Evolutionary conservation across 495 filamentous ascomycete genomes (phyloP), one percentile per base, ranked within the genome.

Genomic region (Aspergillus baeticus): DNA sequence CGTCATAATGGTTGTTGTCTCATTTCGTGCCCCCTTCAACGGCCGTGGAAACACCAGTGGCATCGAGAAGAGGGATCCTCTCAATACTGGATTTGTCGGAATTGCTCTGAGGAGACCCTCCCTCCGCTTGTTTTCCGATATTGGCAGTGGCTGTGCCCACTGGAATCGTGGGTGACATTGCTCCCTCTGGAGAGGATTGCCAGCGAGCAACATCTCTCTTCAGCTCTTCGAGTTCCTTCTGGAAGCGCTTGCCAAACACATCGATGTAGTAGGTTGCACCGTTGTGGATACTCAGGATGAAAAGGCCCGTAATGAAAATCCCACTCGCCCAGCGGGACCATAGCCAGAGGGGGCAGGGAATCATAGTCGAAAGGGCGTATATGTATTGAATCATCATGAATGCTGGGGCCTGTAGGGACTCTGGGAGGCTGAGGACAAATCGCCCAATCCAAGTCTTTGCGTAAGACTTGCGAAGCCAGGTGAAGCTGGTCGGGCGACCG

Each of bases 191-290:
- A 14, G 71, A 76, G 23, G 69, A 70, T 69, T 96, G 91, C 92
- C 91, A 96, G 65, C 90, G 92, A 8, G 85, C 86, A 29, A 97
- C 91, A 69, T 98, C 94, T 54, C 81, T 83, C 75, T 88, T 92
- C 71, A 98, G 81, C 31, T 87, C 82, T 69, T 98, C 95, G 18
- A 98, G 78, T 72, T 98, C 95, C 67, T 92, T 95, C 77, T 98
- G 90, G 77, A 98, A 98, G 5, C 92, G 84, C 66, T 88, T 96
- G 53, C 94, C 94, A 61, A 96, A 98, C 13, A 96, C 87, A 61
- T 98, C 94, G 67, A 98, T 96, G 69, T 98, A 98, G 68, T 88
- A 98, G 13, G 92, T 96, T 21, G 92, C 90, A 23, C 94, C 94
- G 60, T 98, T 98, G 70, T 96, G 91, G 46, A 96, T 83, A 62